These are phyloP conservation scores for Geoglossum cookeanum DNA, from an alignment of 2,329 filamentous ascomycete genomes.

Conservation along the genomic window DNA sequence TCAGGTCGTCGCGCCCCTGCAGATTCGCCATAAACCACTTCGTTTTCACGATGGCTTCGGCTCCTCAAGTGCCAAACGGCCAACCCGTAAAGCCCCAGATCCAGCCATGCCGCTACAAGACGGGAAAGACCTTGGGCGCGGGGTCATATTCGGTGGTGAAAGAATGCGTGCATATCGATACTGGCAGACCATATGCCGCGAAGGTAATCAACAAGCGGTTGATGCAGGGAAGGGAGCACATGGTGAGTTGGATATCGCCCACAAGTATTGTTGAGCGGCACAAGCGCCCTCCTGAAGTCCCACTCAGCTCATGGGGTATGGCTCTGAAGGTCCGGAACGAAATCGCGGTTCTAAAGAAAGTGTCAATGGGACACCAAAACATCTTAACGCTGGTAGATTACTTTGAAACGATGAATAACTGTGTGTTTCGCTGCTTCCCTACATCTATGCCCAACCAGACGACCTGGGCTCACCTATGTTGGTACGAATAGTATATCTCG, in stretches of 20 bases:
- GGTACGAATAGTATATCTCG: slow-evolving; percentile 53
- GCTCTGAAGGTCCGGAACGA: slow-evolving; percentile 68
- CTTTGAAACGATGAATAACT: slow-evolving; percentile 99
- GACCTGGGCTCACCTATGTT: not conserved
- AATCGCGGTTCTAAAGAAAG: slow-evolving; percentile 88
- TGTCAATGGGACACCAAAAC: slow-evolving; percentile 98
- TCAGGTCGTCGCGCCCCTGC: not conserved
- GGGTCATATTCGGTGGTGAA: slow-evolving; percentile 98
- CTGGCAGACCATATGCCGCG: slow-evolving; percentile 90
- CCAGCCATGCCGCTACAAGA: slow-evolving; percentile 95
- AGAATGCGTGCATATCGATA: slow-evolving; percentile 97
- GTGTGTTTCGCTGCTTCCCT: slow-evolving; percentile 23
- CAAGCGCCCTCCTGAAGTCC: not conserved
- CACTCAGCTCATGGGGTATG: slow-evolving; percentile 5
- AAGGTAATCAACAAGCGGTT: slow-evolving; percentile 98
- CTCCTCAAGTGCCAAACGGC: not conserved
- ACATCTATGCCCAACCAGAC: not conserved
- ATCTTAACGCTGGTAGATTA: slow-evolving; percentile 96
- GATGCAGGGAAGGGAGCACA: slow-evolving; percentile 94
- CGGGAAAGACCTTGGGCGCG: slow-evolving; percentile 89
- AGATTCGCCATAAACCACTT: not conserved
- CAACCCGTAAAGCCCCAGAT: slow-evolving; percentile 36
- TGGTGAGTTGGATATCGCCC: slow-evolving; percentile 40
- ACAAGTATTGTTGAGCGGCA: not conserved
- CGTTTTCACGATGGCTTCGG: not conserved